Base-by-base conservation (phyloP, 805 yeast species). In the Pichia paraexigua region DNA sequence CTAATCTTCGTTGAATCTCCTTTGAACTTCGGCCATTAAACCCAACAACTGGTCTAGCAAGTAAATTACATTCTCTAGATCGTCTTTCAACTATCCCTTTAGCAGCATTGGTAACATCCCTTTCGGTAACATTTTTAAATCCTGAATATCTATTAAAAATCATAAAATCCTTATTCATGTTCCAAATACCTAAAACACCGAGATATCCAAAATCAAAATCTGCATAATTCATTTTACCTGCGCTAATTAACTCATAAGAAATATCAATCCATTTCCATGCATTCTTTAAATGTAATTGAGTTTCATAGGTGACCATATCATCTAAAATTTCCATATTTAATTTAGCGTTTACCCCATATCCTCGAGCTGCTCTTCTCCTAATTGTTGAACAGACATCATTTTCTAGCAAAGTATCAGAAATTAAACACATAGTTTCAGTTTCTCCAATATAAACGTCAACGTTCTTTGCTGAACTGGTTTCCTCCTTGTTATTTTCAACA, bases 191-290 rank as follows among this genome's bases (percentile, higher is more conserved):
- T 27, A 82, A 67, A 3, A 92, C 95, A 8, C 99, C 99, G 57
- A 86, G 84, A 63, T 79, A 90, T 1, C 95, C 91, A 32, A 92
- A 73, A 62, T 92, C 97, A 40, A 88, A 70, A 18, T 79, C 83
- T 24, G 80, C 82, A 6, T 85, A 75, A 3, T 79, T 71, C 85
- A 87, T 84, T 1, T 83, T 71, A 0, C 87, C 85, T 47, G 82
- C 78, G 20, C 75, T 76, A 5, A 81, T 80, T 1, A 87, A 75
- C 42, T 78, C 79, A 49, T 79, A 76, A 0, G 95, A 88, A 47
- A 87, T 78, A 1, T 80, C 78, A 32, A 92, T 69, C 98, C 98
- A 92, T 62, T 85, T 82, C 98, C 98, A 92, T 0, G 95, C 85
- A 58, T 87, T 84, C 54, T 85, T 72, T 47, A 85, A 69, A 55